Conservation (phyloP, 1,139 yeast species). For the Taphrina communis region DNA sequence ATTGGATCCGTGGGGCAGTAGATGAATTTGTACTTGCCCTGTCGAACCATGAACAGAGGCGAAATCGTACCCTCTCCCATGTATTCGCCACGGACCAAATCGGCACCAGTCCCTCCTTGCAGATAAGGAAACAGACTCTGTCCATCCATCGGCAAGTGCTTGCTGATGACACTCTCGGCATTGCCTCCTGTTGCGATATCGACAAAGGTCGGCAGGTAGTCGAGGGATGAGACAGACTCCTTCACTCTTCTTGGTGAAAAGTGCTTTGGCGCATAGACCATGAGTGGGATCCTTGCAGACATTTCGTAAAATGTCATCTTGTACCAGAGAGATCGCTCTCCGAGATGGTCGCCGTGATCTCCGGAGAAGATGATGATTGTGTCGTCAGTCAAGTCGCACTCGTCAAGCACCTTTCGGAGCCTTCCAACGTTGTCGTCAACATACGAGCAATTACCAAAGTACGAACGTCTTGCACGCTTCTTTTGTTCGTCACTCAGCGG, state of each 20-base stretch:
- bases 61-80: slow-evolving; percentile 40
- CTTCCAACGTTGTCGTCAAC: slow-evolving; percentile 38
- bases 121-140: slow-evolving; percentile 31
- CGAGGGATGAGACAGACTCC: slow-evolving; percentile 36
- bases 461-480: slow-evolving; percentile 39
- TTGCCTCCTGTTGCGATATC: slow-evolving; percentile 38
- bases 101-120: slow-evolving; percentile 33
- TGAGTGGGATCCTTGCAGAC: slow-evolving; percentile 40
- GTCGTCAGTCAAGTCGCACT: slow-evolving; percentile 39
- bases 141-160: slow-evolving; percentile 31
- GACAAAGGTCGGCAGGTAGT: slow-evolving; percentile 38
- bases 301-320: slow-evolving; percentile 40
- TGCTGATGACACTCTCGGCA: slow-evolving; percentile 27
- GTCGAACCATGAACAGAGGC: slow-evolving; percentile 39
- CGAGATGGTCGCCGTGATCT: slow-evolving; percentile 40
- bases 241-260: slow-evolving; percentile 35
- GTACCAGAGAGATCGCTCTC: slow-evolving; percentile 40
- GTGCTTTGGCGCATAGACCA: slow-evolving; percentile 40
- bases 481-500: slow-evolving; percentile 35
- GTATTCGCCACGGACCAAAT: slow-evolving; percentile 35
- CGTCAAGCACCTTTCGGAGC: slow-evolving; percentile 35
- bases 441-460: slow-evolving; percentile 41
- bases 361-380: slow-evolving; percentile 41
- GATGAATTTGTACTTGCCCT: slow-evolving; percentile 38
- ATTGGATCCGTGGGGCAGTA: slow-evolving; percentile 39